phyloP scores from a whole-genome alignment of 305 asterid genomes.

The Ajuga reptans region DNA sequence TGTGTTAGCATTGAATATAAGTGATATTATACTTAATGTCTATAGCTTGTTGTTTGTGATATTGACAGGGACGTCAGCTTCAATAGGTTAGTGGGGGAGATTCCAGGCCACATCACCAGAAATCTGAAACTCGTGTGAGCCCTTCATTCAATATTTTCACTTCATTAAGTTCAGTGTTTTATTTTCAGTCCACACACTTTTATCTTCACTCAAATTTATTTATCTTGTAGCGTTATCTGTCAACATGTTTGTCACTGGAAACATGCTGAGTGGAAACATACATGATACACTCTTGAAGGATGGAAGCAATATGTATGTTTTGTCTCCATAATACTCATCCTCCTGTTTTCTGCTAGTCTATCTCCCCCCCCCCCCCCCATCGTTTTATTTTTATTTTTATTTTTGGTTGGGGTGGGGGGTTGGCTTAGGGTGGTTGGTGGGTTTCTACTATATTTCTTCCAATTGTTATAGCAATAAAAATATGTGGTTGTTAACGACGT shows the following conservation, averaged over 20 bases:
- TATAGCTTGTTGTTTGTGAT: constrained; percentile 11
- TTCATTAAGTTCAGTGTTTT: constrained; percentile 2
- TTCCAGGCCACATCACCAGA: constrained; percentile 57
- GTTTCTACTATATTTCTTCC: too few species aligned
- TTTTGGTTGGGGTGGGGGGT: neutral
- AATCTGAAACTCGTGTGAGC: constrained; percentile 68
- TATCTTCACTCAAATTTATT: neutral
- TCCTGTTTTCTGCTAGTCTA: constrained; percentile 10
- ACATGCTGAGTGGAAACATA: constrained; percentile 65
- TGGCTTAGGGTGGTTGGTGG: too few species aligned
- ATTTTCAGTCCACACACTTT: neutral
- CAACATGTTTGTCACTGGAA: constrained; percentile 61
- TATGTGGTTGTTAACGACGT: too few species aligned
- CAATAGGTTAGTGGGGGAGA: constrained; percentile 58
- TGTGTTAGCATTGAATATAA: neutral
- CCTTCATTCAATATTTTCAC: constrained; percentile 10
- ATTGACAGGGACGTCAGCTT: constrained; percentile 75
- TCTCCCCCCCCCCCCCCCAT: neutral
- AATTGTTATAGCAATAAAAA: too few species aligned
- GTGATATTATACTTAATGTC: constrained; percentile 1
- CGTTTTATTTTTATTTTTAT: neutral
- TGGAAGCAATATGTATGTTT: constrained; percentile 70
- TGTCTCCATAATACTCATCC: neutral
- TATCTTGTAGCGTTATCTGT: constrained; percentile 10
- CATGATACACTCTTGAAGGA: constrained; percentile 63